These are phyloP conservation scores for Phytophthora parvispora DNA, from an alignment of 352 stramenopile species.

Conservation along the genomic window DNA sequence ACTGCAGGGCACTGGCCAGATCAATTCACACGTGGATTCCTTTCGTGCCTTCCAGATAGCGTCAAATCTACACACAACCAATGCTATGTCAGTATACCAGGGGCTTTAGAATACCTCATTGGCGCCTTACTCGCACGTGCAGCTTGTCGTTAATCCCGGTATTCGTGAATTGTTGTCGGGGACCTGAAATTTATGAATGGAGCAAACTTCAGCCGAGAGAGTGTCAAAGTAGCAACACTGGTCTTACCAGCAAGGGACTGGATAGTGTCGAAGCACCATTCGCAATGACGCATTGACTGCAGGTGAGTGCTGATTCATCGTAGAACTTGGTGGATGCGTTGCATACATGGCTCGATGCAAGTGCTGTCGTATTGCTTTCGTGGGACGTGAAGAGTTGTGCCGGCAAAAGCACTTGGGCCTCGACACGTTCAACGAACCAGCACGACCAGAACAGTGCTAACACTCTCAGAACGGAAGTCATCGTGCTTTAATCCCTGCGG, in stretches of 20 bases:
- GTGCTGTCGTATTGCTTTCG: neutral
- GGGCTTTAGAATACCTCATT: neutral
- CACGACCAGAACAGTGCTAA: slow-evolving; percentile 11
- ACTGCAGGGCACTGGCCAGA: slow-evolving; percentile 75
- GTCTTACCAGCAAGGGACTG: slow-evolving; percentile 49
- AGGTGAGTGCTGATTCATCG: slow-evolving; percentile 61
- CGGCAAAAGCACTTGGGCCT: slow-evolving; percentile 23
- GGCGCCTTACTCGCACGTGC: slow-evolving; percentile 52
- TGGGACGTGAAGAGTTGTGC: slow-evolving; percentile 9
- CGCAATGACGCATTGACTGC: slow-evolving; percentile 54
- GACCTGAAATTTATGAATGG: slow-evolving; percentile 29
- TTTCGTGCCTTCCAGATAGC: slow-evolving; percentile 34
- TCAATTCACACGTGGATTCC: slow-evolving; percentile 55
- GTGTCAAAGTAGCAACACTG: neutral
- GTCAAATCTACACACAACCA: slow-evolving; percentile 12
- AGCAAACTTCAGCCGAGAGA: neutral
- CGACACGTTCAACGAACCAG: slow-evolving; percentile 8
- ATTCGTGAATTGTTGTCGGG: slow-evolving; percentile 36
- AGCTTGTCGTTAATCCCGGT: slow-evolving; percentile 40
- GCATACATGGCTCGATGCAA: slow-evolving; percentile 35
- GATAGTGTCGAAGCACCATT: slow-evolving; percentile 40
- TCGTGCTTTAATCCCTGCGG: neutral
- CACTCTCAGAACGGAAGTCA: neutral
- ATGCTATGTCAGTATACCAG: neutral
- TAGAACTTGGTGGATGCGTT: slow-evolving; percentile 59